A percentile compares a stretch with the other conserved stretches of the same genome.
Evolutionary conservation across 257 asterid species (phyloP).

Genomic region (Verbascum thapsus): DNA sequence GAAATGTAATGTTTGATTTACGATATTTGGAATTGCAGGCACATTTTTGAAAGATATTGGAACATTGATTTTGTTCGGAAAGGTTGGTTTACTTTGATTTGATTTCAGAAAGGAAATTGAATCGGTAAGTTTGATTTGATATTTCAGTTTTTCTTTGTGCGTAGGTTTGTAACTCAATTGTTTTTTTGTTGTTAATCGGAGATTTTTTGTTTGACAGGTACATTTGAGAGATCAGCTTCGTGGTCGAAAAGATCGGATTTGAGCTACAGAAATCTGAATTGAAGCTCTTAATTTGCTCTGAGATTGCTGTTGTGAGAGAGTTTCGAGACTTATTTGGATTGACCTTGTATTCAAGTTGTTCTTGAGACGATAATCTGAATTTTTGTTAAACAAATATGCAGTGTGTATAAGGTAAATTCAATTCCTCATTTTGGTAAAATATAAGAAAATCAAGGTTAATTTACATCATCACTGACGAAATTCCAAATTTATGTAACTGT

Average conservation of each 20-base stretch:
- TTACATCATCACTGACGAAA: conserved; percentile 24
- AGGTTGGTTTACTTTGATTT: conserved; percentile 25
- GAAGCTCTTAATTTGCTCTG: conserved; percentile 28
- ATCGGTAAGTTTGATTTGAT: neutral
- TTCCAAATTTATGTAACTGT: conserved; percentile 25
- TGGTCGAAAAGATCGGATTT: conserved; percentile 28
- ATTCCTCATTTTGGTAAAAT: conserved; percentile 17
- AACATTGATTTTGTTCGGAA: conserved; percentile 29
- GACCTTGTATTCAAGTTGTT: conserved; percentile 8
- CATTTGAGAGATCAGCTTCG: conserved; percentile 31
- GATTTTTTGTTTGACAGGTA: conserved; percentile 18
- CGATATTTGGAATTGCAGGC: conserved; percentile 29
- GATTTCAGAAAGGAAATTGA: conserved; percentile 13
- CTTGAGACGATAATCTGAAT: conserved; percentile 22
- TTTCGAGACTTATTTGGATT: conserved; percentile 25
- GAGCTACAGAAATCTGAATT: neutral
- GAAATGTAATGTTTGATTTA: conserved; percentile 20
- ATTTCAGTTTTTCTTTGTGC: neutral
- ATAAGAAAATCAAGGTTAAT: conserved; percentile 24
- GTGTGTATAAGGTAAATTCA: conserved; percentile 36
- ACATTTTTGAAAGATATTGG: conserved; percentile 24
- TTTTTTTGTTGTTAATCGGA: conserved; percentile 16
- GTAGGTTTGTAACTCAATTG: conserved; percentile 14
- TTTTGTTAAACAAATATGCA: conserved; percentile 12
- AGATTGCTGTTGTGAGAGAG: conserved; percentile 3